Base-by-base conservation (phyloP, 352 stramenopile species). In the Globisporangium okanoganense region DNA sequence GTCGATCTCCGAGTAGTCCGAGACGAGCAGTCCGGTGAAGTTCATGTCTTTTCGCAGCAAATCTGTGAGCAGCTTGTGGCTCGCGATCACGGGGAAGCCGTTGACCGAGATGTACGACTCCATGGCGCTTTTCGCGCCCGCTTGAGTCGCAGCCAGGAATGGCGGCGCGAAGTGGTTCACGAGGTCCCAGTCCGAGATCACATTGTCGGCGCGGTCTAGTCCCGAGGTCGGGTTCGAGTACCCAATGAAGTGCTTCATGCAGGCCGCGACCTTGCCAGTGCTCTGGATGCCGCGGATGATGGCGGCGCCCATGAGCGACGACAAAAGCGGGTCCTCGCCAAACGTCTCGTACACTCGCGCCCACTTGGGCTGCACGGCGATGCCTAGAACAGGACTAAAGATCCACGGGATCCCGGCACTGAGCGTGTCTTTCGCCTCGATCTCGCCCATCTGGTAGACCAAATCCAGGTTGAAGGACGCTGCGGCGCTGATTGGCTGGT, bases 291-390 rank as follows among this genome's bases (percentile, higher is more conserved):
- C 91, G 38, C 75, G 56, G 43, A 97, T 89, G 65, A 94, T 79
- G 20, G 72, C 63, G 1, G 64, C 59, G 2, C 76, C 88, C 80
- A 97, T 90, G 38, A 74, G 55, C 0, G 81, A 84, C 3, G 82
- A 84, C 7, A 97, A 2, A 27, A 75, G 51, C n/a, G 88, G 88
- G 67, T 97, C 90, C 70, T 98, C 90, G 25, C 93, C 93, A 69
- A 98, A 98, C 3, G 91, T 98, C 69, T 98, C 92, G 63, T 92
- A 97, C n/a, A 96, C 77, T 4, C 93, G 81, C 25, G 85, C 70
- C 91, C 92, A 98, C 56, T 87, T 80, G 1, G 90, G 87, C 53
- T 94, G 72, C 36, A 80, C 64, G 22, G 94, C 72, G 55, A 94
- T 88, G 0, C 81, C 90, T 20, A 98, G 62, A 12, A 98, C 75